Percentiles rank a stretch among this genome's conserved stretches.
Conservation (phyloP, 179 eudicot species). For the Sideroxylon spinosum region DNA sequence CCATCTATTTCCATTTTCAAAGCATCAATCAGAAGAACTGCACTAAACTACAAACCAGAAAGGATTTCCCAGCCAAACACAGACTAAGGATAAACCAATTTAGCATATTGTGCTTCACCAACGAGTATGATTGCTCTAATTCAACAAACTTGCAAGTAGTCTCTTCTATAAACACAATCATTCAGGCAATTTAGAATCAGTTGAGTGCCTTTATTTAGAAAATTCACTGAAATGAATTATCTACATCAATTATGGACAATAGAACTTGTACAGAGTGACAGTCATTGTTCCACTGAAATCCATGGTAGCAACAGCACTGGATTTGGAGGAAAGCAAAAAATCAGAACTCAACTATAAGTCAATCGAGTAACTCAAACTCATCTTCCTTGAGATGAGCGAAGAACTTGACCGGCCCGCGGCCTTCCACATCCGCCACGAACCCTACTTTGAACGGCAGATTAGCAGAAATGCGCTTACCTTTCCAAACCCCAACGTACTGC, state of each 20-base stretch:
- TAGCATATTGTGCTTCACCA: neutral
- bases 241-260: neutral
- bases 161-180: neutral
- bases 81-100: neutral
- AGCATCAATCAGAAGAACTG: too few species aligned
- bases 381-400: constrained; percentile 72
- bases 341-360: constrained; percentile 17
- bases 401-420: constrained; percentile 56
- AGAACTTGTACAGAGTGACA: neutral
- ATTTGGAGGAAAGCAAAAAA: neutral
- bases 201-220: neutral
- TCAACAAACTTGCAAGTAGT: neutral
- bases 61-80: too few species aligned
- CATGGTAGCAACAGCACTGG: constrained; percentile 5
- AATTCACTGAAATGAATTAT: neutral
- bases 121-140: neutral
- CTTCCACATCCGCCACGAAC: constrained; percentile 42
- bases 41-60: too few species aligned
- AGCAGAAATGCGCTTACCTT: constrained; percentile 72
- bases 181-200: neutral
- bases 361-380: constrained; percentile 61
- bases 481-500: constrained; percentile 59
- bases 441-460: constrained; percentile 63
- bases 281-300: neutral
- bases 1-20: too few species aligned